These are phyloP conservation scores for Nicotiana paniculata DNA, from an alignment of 257 asterid genomes.

Conservation along the genomic window DNA sequence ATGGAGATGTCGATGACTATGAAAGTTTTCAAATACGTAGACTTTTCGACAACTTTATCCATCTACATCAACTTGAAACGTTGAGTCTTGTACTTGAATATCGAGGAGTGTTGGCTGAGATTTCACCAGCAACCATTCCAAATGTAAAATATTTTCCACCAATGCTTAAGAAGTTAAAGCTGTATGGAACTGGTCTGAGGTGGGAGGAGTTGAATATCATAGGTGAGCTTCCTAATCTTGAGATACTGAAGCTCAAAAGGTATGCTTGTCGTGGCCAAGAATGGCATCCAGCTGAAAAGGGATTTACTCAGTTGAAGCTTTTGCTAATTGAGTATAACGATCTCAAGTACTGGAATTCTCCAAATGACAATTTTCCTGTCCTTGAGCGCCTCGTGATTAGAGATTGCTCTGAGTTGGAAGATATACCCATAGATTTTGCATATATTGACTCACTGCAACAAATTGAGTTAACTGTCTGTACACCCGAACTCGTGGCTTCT, in stretches of 20 bases:
- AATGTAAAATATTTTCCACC: conserved; percentile 17
- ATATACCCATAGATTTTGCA: background rate
- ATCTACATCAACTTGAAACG: background rate
- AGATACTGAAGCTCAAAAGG: background rate
- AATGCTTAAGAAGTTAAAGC: conserved; percentile 1
- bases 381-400: background rate
- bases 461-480: background rate
- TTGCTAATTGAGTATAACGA: background rate
- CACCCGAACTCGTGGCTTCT: background rate
- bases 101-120: background rate
- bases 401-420: background rate
- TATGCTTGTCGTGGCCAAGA: background rate
- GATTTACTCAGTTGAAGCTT: background rate
- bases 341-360: background rate
- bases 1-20: background rate
- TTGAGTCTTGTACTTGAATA: background rate
- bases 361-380: background rate
- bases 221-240: background rate
- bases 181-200: background rate
- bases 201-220: background rate
- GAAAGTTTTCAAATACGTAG: too few species aligned
- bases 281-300: background rate
- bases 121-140: background rate
- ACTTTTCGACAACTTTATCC: background rate
- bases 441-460: background rate